Percentiles rank a stretch among this genome's conserved stretches.
Conservation (phyloP, 2,329 filamentous ascomycete genomes). For the Apiospora aurea region DNA sequence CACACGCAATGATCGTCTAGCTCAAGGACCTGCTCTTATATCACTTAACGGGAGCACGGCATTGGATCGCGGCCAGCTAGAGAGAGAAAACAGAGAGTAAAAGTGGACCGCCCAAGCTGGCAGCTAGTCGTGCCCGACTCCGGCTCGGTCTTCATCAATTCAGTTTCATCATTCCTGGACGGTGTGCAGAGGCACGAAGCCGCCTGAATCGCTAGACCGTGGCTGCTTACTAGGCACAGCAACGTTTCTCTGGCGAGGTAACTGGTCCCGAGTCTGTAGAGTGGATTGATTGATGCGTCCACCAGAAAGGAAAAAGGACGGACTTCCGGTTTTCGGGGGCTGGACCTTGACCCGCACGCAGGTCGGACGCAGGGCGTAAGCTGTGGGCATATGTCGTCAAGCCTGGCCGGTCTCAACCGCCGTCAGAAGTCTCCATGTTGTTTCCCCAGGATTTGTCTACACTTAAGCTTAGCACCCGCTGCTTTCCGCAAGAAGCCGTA, state of each 20-base stretch:
- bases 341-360: not conserved
- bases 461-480: not conserved
- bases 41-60: not conserved
- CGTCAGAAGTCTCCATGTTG: not conserved
- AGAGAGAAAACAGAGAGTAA: not conserved
- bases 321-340: constrained; percentile 10
- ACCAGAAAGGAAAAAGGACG: not conserved
- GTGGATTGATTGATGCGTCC: not conserved
- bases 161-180: not conserved
- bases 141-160: not conserved
- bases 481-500: constrained; percentile 22
- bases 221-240: not conserved
- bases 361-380: not conserved
- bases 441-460: constrained; percentile 1
- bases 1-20: not conserved
- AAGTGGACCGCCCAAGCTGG: not conserved
- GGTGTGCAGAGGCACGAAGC: not conserved
- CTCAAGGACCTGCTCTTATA: not conserved
- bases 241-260: too few species aligned
- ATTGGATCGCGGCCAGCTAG: not conserved
- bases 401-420: not conserved
- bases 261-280: constrained; percentile 1
- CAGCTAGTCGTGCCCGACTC: not conserved
- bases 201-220: not conserved
- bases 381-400: not conserved